A percentile compares a stretch with the other conserved stretches of the same genome.
phyloP scores from a whole-genome alignment of 345 rosid genomes.

The Erodium maritimum region DNA sequence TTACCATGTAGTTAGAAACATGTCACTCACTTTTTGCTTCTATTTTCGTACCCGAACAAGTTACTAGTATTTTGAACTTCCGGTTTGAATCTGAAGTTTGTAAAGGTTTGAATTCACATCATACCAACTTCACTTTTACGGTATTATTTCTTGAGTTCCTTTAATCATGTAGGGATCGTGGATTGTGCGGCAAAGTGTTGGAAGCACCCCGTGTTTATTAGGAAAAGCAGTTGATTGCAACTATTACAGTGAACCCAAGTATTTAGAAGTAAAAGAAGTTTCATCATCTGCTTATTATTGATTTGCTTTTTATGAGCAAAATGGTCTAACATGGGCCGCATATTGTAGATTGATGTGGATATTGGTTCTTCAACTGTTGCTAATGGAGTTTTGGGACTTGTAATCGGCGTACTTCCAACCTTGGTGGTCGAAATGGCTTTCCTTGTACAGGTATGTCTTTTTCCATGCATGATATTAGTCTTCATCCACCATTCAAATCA shows the following conservation, averaged over 20 bases:
- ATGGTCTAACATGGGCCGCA: conserved; percentile 6
- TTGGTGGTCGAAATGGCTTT: conserved; percentile 99
- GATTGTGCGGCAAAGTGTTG: conserved; percentile 98
- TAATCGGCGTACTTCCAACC: conserved; percentile 78
- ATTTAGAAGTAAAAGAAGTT: conserved; percentile 52
- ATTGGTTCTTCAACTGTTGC: conserved; percentile 98
- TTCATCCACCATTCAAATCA: too few relatives aligned
- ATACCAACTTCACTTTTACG: too few relatives aligned
- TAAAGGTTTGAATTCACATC: too few relatives aligned
- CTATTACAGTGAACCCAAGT: conserved; percentile 69
- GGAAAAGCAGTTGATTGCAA: conserved; percentile 97
- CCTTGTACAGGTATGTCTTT: conserved; percentile 68
- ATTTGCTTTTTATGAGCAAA: background rate
- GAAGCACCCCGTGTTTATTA: conserved; percentile 93
- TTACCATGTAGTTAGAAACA: too few relatives aligned
- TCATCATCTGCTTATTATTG: background rate
- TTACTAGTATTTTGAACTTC: too few relatives aligned
- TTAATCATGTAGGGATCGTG: conserved; percentile 70
- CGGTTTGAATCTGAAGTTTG: too few relatives aligned
- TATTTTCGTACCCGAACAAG: too few relatives aligned
- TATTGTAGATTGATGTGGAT: conserved; percentile 73
- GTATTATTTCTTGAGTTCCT: conserved; percentile 1
- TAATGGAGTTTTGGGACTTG: conserved; percentile 96
- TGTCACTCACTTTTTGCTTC: too few relatives aligned
- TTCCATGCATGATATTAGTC: background rate